Evolutionary conservation across 2,329 filamentous ascomycete genomes (phyloP).

Genomic region (Sporothrix schenckii): DNA sequence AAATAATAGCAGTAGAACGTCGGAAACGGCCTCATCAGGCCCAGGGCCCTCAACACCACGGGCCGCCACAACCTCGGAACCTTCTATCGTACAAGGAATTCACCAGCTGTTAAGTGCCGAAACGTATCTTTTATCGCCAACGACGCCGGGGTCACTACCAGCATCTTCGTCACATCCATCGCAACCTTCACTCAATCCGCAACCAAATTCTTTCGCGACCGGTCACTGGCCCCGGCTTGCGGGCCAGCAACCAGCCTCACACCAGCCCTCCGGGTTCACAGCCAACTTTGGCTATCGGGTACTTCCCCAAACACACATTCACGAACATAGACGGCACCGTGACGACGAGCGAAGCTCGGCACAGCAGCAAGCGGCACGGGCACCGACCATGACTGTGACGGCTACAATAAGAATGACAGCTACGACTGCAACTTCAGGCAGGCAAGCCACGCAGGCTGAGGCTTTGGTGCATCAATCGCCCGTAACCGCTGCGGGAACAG

Average conservation of each 20-base stretch:
- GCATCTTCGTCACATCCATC: no score
- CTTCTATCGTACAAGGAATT: background rate
- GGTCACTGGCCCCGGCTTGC: background rate
- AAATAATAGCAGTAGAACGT: background rate
- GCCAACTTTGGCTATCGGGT: background rate
- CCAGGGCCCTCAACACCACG: background rate
- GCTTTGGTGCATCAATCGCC: background rate
- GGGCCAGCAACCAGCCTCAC: background rate
- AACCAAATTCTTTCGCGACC: background rate
- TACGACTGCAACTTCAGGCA: background rate
- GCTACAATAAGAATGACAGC: background rate
- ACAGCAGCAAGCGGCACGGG: background rate
- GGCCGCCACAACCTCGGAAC: background rate
- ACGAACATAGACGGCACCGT: no score
- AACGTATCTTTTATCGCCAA: background rate
- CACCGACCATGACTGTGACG: background rate
- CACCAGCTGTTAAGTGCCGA: background rate
- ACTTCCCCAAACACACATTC: no score
- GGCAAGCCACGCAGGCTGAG: background rate
- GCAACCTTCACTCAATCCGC: background rate
- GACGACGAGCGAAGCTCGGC: background rate
- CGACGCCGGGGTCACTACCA: background rate
- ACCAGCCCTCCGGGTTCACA: background rate
- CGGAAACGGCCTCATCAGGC: background rate
- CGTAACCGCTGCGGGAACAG: background rate